Base-by-base conservation (phyloP, 129 eudicot species). In the Tanacetum coccineum region DNA sequence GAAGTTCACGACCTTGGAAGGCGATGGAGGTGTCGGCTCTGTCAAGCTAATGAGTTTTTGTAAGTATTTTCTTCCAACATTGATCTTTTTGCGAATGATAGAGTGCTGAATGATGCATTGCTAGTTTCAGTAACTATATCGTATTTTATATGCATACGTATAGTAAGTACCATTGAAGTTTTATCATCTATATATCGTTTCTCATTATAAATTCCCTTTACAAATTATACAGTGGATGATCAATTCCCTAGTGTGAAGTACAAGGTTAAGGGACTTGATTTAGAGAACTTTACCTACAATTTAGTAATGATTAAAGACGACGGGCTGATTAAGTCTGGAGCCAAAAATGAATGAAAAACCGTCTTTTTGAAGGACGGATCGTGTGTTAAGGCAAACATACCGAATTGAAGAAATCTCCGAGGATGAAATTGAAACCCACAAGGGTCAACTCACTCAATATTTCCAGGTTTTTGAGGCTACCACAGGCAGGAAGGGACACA, bases 21-120 rank as follows among this genome's bases (percentile, higher is more conserved):
- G 74, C 36, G 65, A 56, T 56, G 74, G 74, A 48, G 46, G 59
- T 1, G 68, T 63, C 45, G 68, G 68, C 45, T 40, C 68, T 0
- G 21, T 63, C 68, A 63, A 63, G 9, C 68, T 63, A 36, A 63
- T 63, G 68, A 63, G 53, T 46, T 63, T 17, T 21, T 9, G 68
- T 63, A 63, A 63, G 1, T 15, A 36, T 2, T 42, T 40, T 19
- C 45, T 44, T 32, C 40, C 40, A 32, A 5, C 39, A 30, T 30
- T 30, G 1, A 30, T 30, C 1, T 30, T 30, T 28, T 30, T 30
- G 39, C 39, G 39, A 36, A 36, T 36, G 42, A 6, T 36, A 36
- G 40, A 32, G 9, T 36, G 42, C 6, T 36, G 9, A 36, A 36
- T 36, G 42, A 9, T 36, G 42, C 9, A 36, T 36, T 8, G 2